Percentiles rank a stretch among this genome's conserved stretches.
These are phyloP conservation scores for Fusarium sp. DNA, from an alignment of 2,329 filamentous ascomycete species.

Conservation along the genomic window DNA sequence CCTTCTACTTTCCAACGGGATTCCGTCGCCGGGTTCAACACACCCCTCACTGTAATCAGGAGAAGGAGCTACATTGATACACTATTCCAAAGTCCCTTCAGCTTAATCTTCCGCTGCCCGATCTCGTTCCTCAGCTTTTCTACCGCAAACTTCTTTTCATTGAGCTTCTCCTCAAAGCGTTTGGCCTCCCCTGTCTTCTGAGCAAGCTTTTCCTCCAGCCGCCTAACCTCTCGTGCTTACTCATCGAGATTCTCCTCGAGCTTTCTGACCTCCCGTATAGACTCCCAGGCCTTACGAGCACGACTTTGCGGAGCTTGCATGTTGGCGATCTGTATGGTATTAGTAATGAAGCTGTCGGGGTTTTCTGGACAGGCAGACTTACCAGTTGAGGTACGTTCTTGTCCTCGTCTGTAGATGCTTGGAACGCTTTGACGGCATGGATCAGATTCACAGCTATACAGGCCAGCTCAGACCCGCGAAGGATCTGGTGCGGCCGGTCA, in stretches of 20 bases:
- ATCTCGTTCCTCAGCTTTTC: neutral
- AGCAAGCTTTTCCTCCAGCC: too few relatives aligned
- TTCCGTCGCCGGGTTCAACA: too few relatives aligned
- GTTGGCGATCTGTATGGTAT: neutral
- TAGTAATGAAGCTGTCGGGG: accelerated
- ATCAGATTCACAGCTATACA: neutral
- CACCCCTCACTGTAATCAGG: too few relatives aligned
- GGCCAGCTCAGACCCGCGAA: neutral
- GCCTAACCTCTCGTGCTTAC: neutral
- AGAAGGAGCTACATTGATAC: neutral
- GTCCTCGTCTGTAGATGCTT: neutral
- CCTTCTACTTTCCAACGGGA: too few relatives aligned
- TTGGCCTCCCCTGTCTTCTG: too few relatives aligned
- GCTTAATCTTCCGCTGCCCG: neutral
- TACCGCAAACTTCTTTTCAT: neutral
- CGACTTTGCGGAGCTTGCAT: neutral
- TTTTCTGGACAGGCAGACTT: neutral
- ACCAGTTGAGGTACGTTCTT: neutral
- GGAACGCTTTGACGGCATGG: neutral
- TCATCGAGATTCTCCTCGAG: neutral
- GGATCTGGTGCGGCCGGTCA: neutral
- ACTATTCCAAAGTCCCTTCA: neutral
- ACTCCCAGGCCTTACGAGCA: neutral
- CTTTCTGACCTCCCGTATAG: neutral
- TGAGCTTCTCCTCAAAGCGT: too few relatives aligned